Base-by-base conservation (phyloP, 2,329 filamentous ascomycete genomes). In the Fusarium beomiforme region DNA sequence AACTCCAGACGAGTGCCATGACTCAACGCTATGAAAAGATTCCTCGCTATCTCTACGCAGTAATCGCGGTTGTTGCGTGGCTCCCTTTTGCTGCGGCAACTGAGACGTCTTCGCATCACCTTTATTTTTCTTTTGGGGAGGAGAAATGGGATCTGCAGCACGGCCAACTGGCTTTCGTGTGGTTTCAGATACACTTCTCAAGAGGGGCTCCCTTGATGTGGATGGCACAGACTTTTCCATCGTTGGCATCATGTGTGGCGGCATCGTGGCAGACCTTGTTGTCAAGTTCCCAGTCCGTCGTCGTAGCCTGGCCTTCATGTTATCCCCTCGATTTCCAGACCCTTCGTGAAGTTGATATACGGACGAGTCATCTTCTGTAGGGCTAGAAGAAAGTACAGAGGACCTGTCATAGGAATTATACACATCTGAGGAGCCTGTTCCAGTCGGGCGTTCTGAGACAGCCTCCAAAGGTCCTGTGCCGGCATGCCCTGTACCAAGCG, bases 21-120 rank as follows among this genome's bases (percentile, higher is more conserved):
- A 86, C 64, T 86, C 81, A 8, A 84, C 81, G 60, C 84, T 87
- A 73, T 87, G 86, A 67, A 89, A 88, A 2, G 88, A 89, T 56
- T 88, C 87, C 19, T 83, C 78, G 17, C 74, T 75, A 26, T 70
- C 68, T 53, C 64, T 69, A 19, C 67, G 70, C 44, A 43, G 64
- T 26, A 67, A 59, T 39, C 60, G 61, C 10, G 63, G 63, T 19
- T 60, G 63, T 23, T 67, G 56, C 16, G 39, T 9, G n/a, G 44
- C 14, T 33, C 12, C 63, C 33, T 23, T 57, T 31, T 53, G 51
- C 19, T 64, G 64, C 10, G 49, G 26, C 9, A 50, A 31, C 17
- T 51, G 70, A n/a, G 17, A 57, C 43, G 54, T 43, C 33, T 56
- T 59, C 7, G 47, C 36, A n/a, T 64, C 53, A 6, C 34, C 50